phyloP scores from a whole-genome alignment of 345 rosid species.

The Eucalyptus polybractea region DNA sequence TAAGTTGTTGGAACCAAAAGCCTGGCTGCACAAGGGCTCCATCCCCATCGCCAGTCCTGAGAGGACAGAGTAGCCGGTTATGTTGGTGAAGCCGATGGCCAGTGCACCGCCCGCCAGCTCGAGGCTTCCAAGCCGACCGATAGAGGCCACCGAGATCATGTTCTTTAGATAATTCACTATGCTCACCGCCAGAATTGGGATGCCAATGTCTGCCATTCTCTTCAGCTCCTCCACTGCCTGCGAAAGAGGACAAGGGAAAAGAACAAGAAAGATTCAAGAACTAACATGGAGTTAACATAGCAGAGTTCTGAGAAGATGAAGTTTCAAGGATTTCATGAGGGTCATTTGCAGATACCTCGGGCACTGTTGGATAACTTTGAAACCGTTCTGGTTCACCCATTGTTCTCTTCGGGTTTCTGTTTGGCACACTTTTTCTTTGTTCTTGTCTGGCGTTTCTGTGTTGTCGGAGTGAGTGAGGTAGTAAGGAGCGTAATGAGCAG shows the following conservation, averaged over 20 bases:
- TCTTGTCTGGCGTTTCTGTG: background rate
- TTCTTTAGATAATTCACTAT: constrained; percentile 55
- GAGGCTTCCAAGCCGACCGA: constrained; percentile 82
- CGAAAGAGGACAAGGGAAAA: background rate
- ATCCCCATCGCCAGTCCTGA: constrained; percentile 87
- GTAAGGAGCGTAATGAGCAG: background rate
- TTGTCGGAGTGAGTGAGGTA: background rate
- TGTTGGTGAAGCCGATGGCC: constrained; percentile 87
- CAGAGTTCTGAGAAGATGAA: background rate
- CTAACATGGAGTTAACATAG: background rate
- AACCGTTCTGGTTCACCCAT: background rate
- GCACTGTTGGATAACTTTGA: constrained; percentile 33
- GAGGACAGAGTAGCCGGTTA: constrained; percentile 83
- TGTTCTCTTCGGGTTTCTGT: background rate
- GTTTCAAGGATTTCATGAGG: background rate
- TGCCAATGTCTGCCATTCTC: constrained; percentile 46
- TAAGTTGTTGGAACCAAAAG: constrained; percentile 60
- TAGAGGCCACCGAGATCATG: constrained; percentile 67
- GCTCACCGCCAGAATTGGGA: constrained; percentile 71
- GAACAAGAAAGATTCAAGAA: background rate
- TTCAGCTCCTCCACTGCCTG: constrained; percentile 74
- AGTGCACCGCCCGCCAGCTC: constrained; percentile 93
- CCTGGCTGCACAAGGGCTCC: constrained; percentile 90
- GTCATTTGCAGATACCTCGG: constrained; percentile 37
- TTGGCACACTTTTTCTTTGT: background rate